Evolutionary conservation across 805 yeast genomes (phyloP).

Genomic region (Candida silvatica): DNA sequence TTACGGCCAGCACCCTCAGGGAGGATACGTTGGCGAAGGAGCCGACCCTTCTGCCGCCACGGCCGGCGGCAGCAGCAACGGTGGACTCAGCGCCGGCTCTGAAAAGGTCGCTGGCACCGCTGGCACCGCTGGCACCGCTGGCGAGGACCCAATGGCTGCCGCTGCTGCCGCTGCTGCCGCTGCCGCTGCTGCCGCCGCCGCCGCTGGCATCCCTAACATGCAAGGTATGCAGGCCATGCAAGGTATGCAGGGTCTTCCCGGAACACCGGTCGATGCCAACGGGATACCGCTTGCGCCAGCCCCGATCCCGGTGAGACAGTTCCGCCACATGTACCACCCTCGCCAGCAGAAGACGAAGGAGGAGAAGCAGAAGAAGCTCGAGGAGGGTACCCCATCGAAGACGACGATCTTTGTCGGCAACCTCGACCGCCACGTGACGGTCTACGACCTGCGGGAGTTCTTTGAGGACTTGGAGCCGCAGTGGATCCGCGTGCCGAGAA

Average conservation of each 20-base stretch:
- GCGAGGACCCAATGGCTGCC: no score
- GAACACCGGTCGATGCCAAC: not conserved
- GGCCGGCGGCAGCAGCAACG: no score
- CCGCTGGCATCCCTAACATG: not conserved
- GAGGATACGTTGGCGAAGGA: no score
- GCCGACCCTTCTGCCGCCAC: no score
- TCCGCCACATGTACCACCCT: not conserved
- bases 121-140: no score
- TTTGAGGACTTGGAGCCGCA: constrained; percentile 42
- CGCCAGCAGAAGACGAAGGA: constrained; percentile 15
- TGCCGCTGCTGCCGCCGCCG: constrained; percentile 5
- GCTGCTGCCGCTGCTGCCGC: constrained; percentile 6
- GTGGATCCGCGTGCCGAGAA: constrained; percentile 53
- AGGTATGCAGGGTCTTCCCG: no score
- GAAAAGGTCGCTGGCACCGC: no score
- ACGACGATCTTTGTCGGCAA: constrained; percentile 57
- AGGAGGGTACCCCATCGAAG: constrained; percentile 45
- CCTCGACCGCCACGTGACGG: constrained; percentile 42
- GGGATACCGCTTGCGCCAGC: not conserved
- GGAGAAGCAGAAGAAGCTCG: constrained; percentile 24
- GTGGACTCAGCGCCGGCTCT: no score
- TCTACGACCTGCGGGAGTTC: constrained; percentile 34
- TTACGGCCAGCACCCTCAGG: no score
- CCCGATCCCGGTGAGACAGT: not conserved
- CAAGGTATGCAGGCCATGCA: no score